These are phyloP conservation scores for Petunia secreta DNA, from an alignment of 257 asterid species.

Conservation along the genomic window DNA sequence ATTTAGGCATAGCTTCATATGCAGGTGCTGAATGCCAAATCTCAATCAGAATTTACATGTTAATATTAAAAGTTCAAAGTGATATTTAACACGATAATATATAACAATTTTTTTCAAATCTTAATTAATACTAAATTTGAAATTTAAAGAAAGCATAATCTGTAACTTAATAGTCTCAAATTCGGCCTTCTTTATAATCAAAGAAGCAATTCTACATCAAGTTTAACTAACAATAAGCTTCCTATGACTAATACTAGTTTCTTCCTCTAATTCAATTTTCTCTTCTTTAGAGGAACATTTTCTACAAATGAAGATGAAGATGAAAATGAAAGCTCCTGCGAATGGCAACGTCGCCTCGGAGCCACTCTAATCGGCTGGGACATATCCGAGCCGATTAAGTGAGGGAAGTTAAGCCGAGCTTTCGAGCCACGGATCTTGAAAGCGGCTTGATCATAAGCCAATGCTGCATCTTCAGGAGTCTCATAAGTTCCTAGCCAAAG, in stretches of 20 bases:
- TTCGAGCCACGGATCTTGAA: constrained; percentile 46
- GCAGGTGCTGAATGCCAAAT: background rate
- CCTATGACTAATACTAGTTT: background rate
- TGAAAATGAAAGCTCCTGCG: background rate
- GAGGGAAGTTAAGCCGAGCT: constrained; percentile 55
- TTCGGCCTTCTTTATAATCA: background rate
- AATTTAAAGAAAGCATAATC: background rate
- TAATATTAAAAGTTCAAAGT: background rate
- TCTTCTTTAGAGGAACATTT: background rate
- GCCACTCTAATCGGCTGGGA: constrained; percentile 40
- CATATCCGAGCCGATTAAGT: constrained; percentile 42
- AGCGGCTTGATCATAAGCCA: constrained; percentile 55
- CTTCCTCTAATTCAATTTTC: background rate
- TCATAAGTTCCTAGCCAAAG: constrained; percentile 59
- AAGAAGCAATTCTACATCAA: background rate
- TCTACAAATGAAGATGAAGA: background rate
- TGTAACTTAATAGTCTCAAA: background rate
- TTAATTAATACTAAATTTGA: background rate
- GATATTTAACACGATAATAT: background rate
- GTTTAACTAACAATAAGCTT: background rate
- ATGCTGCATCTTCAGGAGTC: constrained; percentile 64
- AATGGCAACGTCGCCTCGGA: constrained; percentile 21
- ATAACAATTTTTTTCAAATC: background rate
- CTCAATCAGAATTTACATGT: background rate
- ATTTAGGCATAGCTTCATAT: background rate